phyloP scores from a whole-genome alignment of 768 basidiomycete species.

The Gautieria morchelliformis region DNA sequence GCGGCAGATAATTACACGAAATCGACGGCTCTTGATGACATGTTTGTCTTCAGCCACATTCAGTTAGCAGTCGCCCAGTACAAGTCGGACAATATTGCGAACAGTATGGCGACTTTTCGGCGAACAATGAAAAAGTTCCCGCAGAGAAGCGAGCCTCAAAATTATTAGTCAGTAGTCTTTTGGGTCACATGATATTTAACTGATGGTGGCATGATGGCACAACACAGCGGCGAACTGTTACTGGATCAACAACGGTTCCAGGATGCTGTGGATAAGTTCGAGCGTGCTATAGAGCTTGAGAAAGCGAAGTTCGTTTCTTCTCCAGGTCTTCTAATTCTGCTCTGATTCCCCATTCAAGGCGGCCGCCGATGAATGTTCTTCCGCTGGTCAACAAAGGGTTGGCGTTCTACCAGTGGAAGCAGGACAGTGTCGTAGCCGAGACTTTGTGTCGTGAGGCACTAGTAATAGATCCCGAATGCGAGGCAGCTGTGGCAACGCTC shows the following conservation, averaged over 20 bases:
- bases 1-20: constrained; percentile 89
- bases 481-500: constrained; percentile 91
- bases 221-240: constrained; percentile 77
- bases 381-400: constrained; percentile 98
- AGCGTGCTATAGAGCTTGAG: constrained; percentile 83
- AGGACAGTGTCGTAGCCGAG: constrained; percentile 78
- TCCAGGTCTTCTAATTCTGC: not conserved
- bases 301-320: constrained; percentile 46
- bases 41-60: constrained; percentile 95
- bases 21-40: constrained; percentile 76
- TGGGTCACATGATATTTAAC: not conserved
- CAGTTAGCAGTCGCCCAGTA: constrained; percentile 96
- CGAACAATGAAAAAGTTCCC: constrained; percentile 80
- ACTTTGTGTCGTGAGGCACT: constrained; percentile 82
- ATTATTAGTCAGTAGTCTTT: constrained; percentile 71
- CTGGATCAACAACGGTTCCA: constrained; percentile 84
- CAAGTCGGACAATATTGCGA: constrained; percentile 69
- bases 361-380: constrained; percentile 68
- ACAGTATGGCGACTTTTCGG: constrained; percentile 87
- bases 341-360: constrained; percentile 13
- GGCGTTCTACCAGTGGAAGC: constrained; percentile 90
- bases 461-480: constrained; percentile 83
- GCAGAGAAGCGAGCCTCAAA: constrained; percentile 77
- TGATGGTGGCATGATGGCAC: not conserved
- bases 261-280: constrained; percentile 89